Base-by-base conservation (phyloP, 1,139 yeast species). In the Candida mesenterica region DNA sequence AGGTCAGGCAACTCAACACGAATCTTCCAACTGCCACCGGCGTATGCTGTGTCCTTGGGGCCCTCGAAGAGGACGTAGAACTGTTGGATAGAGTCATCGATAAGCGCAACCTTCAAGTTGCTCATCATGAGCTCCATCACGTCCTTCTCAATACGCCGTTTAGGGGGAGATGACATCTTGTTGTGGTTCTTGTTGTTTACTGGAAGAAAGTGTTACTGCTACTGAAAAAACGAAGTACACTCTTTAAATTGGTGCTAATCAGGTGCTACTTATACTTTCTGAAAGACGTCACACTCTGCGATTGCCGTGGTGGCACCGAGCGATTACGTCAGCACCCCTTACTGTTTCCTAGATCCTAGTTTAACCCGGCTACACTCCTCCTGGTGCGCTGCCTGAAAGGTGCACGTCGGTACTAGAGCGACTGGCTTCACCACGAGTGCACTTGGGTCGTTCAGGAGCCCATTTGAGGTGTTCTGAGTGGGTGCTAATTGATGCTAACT, bases 111-210 rank as follows among this genome's bases (percentile, higher is more conserved):
- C 41, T 89, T 95, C 57, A 82, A 94, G 61, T 88, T 95, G 64
- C 96, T 86, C 96, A 88, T 89, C 65, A 92, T 84, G 75, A 92
- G 72, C 59, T 89, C 94, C 96, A 88, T 90, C 39, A 92, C 97
- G 61, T 92, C 98, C 29, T 95, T 87, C 57, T 90, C 97, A 50
- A 92, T 90, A 48, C 98, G 78, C 67, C 96, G 80, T 55, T 82
- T 86, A 19, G 90, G 84, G 18, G 90, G 84, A 28, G 86, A 78
- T 59, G 87, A 80, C 76, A 70, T 70, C 15, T 23, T 31, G 28
- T 9, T 25, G 12, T 28, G 12, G 24, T 28, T 29, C 19, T 27
- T 19, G 27, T 20, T 26, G 30, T 32, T n/a, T n/a, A n/a, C n/a
- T n/a, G n/a, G n/a, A n/a, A n/a, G n/a, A n/a, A n/a, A n/a, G n/a